A percentile compares a stretch with the other conserved stretches of the same genome.
phyloP scores from a whole-genome alignment of 2,329 filamentous ascomycete genomes.

The Zymoseptoria tritici region DNA sequence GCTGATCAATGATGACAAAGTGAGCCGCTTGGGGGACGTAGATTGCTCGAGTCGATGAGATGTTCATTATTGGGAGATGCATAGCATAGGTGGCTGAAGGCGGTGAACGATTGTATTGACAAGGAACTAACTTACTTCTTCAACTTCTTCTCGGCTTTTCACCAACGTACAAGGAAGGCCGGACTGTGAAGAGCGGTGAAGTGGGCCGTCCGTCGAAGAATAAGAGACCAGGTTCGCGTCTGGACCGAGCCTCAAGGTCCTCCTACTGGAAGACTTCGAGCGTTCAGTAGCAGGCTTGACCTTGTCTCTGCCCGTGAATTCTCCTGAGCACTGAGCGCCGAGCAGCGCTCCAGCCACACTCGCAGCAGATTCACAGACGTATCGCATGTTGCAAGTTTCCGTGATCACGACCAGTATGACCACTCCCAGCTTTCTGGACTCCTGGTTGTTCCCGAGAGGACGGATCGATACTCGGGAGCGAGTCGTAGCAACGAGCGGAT shows the following conservation, averaged over 20 bases:
- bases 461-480: background rate
- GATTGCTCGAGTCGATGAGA: no score
- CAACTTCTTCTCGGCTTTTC: background rate
- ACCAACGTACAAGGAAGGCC: background rate
- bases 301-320: background rate
- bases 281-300: background rate
- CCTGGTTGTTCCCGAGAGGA: background rate
- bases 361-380: no score
- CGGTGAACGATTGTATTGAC: background rate
- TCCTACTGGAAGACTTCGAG: background rate
- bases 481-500: background rate
- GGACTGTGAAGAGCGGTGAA: background rate
- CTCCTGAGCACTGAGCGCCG: background rate
- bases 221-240: background rate
- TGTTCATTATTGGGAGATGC: background rate
- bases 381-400: background rate
- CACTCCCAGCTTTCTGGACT: background rate
- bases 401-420: background rate
- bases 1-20: background rate
- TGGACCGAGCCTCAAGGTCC: background rate
- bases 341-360: background rate
- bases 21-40: background rate
- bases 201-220: background rate
- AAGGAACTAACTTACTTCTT: background rate
- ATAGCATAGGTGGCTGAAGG: background rate